These are phyloP conservation scores for Tricholoma bakamatsutake DNA, from an alignment of 768 basidiomycete species.

Conservation along the genomic window DNA sequence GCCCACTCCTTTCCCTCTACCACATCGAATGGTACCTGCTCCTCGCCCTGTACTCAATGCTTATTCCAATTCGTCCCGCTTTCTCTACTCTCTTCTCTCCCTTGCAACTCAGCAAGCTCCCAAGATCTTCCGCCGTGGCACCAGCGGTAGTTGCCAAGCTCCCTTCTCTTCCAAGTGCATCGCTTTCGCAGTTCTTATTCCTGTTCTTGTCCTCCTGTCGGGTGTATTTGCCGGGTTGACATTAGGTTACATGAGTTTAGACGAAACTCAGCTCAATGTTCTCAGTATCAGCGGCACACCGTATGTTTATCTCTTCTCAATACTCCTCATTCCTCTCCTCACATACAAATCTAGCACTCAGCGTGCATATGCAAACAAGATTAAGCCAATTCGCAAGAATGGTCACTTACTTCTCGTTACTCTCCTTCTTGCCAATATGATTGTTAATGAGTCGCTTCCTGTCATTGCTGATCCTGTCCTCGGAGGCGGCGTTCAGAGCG, in stretches of 20 bases:
- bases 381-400: constrained; percentile 80
- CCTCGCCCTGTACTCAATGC: constrained; percentile 27
- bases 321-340: constrained; percentile 1
- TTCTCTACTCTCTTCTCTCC: constrained; percentile 38
- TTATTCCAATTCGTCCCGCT: constrained; percentile 34
- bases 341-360: constrained; percentile 51
- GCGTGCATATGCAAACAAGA: constrained; percentile 74
- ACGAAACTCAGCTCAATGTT: constrained; percentile 88
- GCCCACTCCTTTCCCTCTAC: neutral
- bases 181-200: constrained; percentile 44
- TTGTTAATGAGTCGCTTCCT: constrained; percentile 84
- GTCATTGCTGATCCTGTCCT: constrained; percentile 51
- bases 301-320: constrained; percentile 34
- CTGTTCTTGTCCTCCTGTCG: constrained; percentile 74
- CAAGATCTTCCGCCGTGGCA: constrained; percentile 24
- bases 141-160: neutral
- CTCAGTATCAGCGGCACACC: constrained; percentile 79
- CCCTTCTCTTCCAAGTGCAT: constrained; percentile 19
- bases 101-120: constrained; percentile 40
- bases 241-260: constrained; percentile 88
- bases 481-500: constrained; percentile 4
- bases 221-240: constrained; percentile 91
- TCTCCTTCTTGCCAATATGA: constrained; percentile 84
- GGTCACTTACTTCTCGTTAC: constrained; percentile 81
- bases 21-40: constrained; percentile 41